Evolutionary conservation across 345 rosid genomes (phyloP), one percentile per base, ranked within the genome.

Genomic region (Clarkia xantiana): DNA sequence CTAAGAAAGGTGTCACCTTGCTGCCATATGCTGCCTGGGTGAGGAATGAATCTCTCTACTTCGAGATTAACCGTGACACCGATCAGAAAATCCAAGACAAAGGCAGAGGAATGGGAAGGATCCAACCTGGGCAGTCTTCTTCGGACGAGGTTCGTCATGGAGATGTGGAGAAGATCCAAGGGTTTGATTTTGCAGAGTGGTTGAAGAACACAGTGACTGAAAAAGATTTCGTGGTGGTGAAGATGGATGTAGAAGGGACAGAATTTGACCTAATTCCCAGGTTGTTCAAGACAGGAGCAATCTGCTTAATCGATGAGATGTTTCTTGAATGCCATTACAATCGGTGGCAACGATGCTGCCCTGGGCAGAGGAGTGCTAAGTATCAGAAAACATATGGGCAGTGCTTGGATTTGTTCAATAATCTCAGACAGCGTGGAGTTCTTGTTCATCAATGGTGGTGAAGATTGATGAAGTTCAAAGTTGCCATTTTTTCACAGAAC

Each of bases 161-260:
- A 7, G 86, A 75, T 47, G 94, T 93, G 57, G 70, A 84, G 47
- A 64, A 54, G 66, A 87, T 93, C 55, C 68, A 73, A 54, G 99
- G 95, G 58, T 82, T 93, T 55, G 99, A 87, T 78, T 93, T 93
- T 18, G 95, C 95, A 0, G 75, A 74, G 44, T 93, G 99, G 99
- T 57, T 93, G 76, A 87, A 84, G 84, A 80, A 67, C 22, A 87
- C 76, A 0, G 94, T 84, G 51, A 76, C 65, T 0, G 80, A 67
- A 25, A 79, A 72, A 71, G 99, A 93, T 64, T 93, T 80, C 49
- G 94, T 93, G 60, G 97, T 87, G 72, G 77, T 93, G 97, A 93
- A 93, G 74, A 93, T 93, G 99, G 99, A 93, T 44, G 99, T 93
- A 13, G 99, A 93, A 73, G 99, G 99, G 56, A 84, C 99, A 3